Evolutionary conservation across 441 rosid species (phyloP).

Genomic region (Adansonia madagascariensis): DNA sequence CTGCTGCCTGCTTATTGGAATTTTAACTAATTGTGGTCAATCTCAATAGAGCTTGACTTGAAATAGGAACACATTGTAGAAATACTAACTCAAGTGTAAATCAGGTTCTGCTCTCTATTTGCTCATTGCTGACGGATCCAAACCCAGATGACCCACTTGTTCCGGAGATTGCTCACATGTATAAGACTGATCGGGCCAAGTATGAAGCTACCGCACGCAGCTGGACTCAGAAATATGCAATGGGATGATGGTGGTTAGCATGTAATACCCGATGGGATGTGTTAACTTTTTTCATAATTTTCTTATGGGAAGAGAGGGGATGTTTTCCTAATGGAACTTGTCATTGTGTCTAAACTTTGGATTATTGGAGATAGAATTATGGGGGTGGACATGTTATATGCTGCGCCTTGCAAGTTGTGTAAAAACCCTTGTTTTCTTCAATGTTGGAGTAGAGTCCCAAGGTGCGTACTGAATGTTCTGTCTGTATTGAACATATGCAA

Average conservation of each 20-base stretch:
- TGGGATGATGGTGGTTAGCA: constrained; percentile 33
- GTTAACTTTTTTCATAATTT: not conserved
- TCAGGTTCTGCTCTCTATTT: constrained; percentile 45
- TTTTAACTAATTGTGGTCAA: not conserved
- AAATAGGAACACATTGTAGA: not conserved
- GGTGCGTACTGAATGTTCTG: not conserved
- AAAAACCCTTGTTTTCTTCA: constrained; percentile 1
- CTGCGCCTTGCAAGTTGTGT: not conserved
- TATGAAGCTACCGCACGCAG: constrained; percentile 43
- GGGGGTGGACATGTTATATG: constrained; percentile 1
- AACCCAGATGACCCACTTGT: constrained; percentile 48
- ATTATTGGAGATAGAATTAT: not conserved
- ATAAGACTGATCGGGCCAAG: constrained; percentile 39
- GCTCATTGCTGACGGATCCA: constrained; percentile 43
- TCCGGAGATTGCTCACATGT: constrained; percentile 47
- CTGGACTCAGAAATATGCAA: constrained; percentile 50
- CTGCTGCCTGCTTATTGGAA: constrained; percentile 3
- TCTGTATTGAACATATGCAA: not conserved
- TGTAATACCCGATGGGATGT: not conserved
- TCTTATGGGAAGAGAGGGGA: not conserved
- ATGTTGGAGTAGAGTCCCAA: not conserved
- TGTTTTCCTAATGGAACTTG: not conserved
- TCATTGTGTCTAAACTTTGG: not conserved
- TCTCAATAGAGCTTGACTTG: not conserved
- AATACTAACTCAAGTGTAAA: not conserved